phyloP scores from a whole-genome alignment of 2,329 filamentous ascomycete genomes.

The Ophiostoma montium region DNA sequence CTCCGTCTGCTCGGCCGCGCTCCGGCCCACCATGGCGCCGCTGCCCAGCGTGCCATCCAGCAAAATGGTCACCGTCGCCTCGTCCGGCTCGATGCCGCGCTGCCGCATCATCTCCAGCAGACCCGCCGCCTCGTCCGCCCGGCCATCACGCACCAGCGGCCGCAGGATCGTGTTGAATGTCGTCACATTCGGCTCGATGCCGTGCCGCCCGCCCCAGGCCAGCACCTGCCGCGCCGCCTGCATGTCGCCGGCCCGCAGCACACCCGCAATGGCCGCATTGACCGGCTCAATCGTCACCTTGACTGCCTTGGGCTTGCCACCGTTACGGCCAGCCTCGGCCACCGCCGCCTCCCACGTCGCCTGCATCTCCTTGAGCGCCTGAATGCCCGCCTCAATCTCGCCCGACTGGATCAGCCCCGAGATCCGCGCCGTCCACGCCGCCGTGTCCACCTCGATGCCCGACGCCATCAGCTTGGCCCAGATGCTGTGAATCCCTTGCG shows the following conservation, averaged over 20 bases:
- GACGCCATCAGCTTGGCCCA: slow-evolving; percentile 50
- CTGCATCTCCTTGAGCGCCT: slow-evolving; percentile 53
- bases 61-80: slow-evolving; percentile 60
- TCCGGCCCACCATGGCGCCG: slow-evolving; percentile 22
- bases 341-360: slow-evolving; percentile 35
- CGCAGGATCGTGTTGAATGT: slow-evolving; percentile 59
- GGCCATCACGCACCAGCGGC: slow-evolving; percentile 37
- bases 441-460: slow-evolving; percentile 44
- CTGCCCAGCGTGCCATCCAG: slow-evolving; percentile 41
- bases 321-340: slow-evolving; percentile 1
- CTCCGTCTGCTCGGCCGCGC: slow-evolving; percentile 5
- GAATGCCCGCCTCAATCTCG: slow-evolving; percentile 40
- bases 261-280: slow-evolving; percentile 54
- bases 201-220: slow-evolving; percentile 41
- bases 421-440: slow-evolving; percentile 59
- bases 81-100: slow-evolving; percentile 41
- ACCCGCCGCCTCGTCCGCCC: slow-evolving; percentile 31
- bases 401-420: slow-evolving; percentile 47
- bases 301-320: slow-evolving; percentile 26
- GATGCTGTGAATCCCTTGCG: slow-evolving; percentile 45
- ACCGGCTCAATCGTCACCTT: slow-evolving; percentile 50
- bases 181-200: slow-evolving; percentile 40
- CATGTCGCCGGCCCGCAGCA: slow-evolving; percentile 36
- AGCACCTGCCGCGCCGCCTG: slow-evolving; percentile 40
- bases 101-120: slow-evolving; percentile 46